phyloP scores from a whole-genome alignment of 306 rosid genomes.

The Cicer arietinum region DNA sequence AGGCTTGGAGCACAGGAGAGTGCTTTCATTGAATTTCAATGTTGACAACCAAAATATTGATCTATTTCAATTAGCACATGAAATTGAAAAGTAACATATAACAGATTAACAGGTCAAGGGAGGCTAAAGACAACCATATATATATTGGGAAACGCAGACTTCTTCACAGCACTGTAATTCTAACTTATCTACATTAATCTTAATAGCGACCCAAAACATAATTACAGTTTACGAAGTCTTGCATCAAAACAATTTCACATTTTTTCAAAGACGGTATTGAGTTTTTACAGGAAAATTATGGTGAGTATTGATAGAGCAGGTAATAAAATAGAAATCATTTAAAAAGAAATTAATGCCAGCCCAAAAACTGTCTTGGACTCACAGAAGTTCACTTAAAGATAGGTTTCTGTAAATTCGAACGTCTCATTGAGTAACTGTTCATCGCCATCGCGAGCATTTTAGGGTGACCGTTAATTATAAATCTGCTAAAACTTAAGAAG shows the following conservation, averaged over 20 bases:
- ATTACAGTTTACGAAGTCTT: neutral
- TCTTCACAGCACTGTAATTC: neutral
- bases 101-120: neutral
- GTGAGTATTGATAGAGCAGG: slow-evolving; percentile 7
- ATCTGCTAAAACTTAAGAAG: slow-evolving; percentile 6
- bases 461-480: slow-evolving; percentile 19
- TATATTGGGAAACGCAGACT: neutral
- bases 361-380: slow-evolving; percentile 18
- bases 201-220: neutral
- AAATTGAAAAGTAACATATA: neutral
- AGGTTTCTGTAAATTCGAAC: slow-evolving; percentile 21
- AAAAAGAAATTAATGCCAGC: slow-evolving; percentile 9
- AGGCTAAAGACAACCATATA: slow-evolving; percentile 13
- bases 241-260: neutral
- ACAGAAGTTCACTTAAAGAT: slow-evolving; percentile 34
- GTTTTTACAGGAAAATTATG: neutral
- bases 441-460: slow-evolving; percentile 5
- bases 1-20: slow-evolving; percentile 14
- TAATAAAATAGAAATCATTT: slow-evolving; percentile 14
- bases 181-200: slow-evolving; percentile 10
- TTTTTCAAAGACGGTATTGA: neutral
- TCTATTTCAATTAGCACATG: slow-evolving; percentile 17
- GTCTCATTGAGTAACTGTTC: slow-evolving; percentile 6
- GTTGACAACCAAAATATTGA: slow-evolving; percentile 21
- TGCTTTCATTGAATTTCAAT: slow-evolving; percentile 25